Evolutionary conservation across 2,329 filamentous ascomycete species (phyloP), one percentile per base, ranked within the genome.

Genomic region (Aureobasidium sp.): DNA sequence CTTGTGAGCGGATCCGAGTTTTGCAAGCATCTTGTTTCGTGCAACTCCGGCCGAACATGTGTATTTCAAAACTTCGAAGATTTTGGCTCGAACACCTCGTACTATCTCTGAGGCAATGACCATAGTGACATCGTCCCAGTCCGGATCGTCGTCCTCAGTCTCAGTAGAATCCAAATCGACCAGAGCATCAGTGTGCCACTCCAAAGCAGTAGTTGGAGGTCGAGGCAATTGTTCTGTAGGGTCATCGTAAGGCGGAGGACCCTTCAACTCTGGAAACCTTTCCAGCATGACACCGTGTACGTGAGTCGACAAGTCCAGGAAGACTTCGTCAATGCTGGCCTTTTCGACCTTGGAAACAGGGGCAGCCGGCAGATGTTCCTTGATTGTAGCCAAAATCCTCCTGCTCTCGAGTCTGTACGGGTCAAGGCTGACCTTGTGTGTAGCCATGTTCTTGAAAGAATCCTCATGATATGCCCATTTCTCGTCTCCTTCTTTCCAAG

Each of bases 91-190:
- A 21, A 97, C 82, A 63, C 85, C 81, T 25, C 90, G 84, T 37
- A 97, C 86, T 68, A 97, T 94, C 70, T 97, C 91, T 2, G 91
- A 92, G 0, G 89, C 94, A 69, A 97, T 85, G 34, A 90, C 79
- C 71, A 96, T 89, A 16, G 85, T 89, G 66, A 97, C 82, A 77
- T 99, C 94, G 73, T 99, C 93, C 94, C 94, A 99, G 75, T 99
- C 94, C 0, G 91, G 90, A 69, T 95, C 88, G 67, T 88, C 82
- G 25, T 87, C 82, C 73, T 96, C 92, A 11, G 83, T 83, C 64
- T 91, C 84, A 27, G 79, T 78, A 42, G 85, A 80, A 66, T 94
- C 86, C 54, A 96, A 77, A 70, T 92, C 90, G 16, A 95, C 80
- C 61, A 96, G 77, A n/a, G 85, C 88, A 76, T 96, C 91, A 0